Evolutionary conservation across 2,329 filamentous ascomycete species (phyloP), one percentile per base, ranked within the genome.

Genomic region (Acrocalymma vagum): DNA sequence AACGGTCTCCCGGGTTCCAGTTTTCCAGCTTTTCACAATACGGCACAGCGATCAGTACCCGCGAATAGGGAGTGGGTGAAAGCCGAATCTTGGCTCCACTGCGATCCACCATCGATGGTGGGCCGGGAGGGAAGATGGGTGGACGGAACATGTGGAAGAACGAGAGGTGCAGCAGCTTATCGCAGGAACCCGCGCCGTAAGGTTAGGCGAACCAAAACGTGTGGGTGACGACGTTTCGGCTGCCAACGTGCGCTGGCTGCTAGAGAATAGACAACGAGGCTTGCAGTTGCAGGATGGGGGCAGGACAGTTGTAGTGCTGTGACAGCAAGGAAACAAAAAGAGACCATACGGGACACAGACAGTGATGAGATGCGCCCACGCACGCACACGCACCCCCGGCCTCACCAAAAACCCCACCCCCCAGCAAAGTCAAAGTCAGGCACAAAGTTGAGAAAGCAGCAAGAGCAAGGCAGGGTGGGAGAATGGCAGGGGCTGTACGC

Each of bases 211-310:
- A 32, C 45, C 31, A 45, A 38, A 39, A 38, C 22, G 40, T 33
- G 38, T 29, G 26, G n/a, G 43, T 25, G 29, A 26, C n/a, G 48
- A 46, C 41, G 41, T 38, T 50, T 47, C 29, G 34, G 31, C 37
- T 28, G 38, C 42, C 39, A 45, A 45, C 41, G 37, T 62, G 58
- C 50, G 62, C 51, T 63, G 65, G 62, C 60, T 42, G 48, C 39
- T 36, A 46, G 42, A 40, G n/a, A n/a, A n/a, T n/a, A n/a, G 42
- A 48, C 45, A 44, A 42, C 55, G 49, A 59, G 49, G 52, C 57
- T 56, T 59, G 52, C 56, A 42, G 40, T 42, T 49, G 44, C 44
- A 46, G 51, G 51, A 42, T 47, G 42, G 40, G 43, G 31, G 31
- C 44, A 30, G 38, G n/a, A n/a, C n/a, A n/a, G n/a, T n/a, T n/a